Base-by-base conservation (phyloP, 176 grass and related monocot genomes). In the Thalia dealbata region DNA sequence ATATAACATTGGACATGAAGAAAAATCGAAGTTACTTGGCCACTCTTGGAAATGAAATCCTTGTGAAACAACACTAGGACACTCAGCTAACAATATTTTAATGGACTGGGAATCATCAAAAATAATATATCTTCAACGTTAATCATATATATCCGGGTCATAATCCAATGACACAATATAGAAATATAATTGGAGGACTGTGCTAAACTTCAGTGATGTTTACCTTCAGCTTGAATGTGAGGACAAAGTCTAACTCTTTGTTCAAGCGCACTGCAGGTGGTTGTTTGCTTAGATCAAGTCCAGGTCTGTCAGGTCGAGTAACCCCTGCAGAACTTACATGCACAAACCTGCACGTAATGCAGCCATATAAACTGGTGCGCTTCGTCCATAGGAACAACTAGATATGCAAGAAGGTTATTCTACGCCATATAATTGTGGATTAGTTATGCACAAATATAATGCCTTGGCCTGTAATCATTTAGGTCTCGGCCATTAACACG, bases 151-250 rank as follows among this genome's bases (percentile, higher is more conserved):
- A 4, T 0, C 23, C 10, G 2, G 23, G 22, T 10, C 2, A 63
- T 14, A 63, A 29, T 29, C 22, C 12, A 15, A 28, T 63, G 7
- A 18, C 18, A n/a, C 18, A n/a, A 63, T 63, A 63, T 7, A 28
- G 11, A 28, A 63, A 63, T 63, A 63, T 28, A 28, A 28, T 63
- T 5, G 1, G 24, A 26, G n/a, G 28, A 63, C 14, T 63, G 12
- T 14, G 25, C 61, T 63, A 3, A 63, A 28, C 7, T 26, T 28
- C 23, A 28, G 8, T n/a, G 18, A 27, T 28, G 13, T 27, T 70
- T n/a, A 73, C 95, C 87, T 97, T 92, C 71, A 97, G 76, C 71
- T 97, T 97, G 54, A 88, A 97, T n/a, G 95, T 97, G 32, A 97
- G 76, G 72, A 97, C 91, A 81, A 84, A 92, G 6, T 81, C 95